Evolutionary conservation across 768 basidiomycete genomes (phyloP).

Genomic region (Neoboletus magnificus): DNA sequence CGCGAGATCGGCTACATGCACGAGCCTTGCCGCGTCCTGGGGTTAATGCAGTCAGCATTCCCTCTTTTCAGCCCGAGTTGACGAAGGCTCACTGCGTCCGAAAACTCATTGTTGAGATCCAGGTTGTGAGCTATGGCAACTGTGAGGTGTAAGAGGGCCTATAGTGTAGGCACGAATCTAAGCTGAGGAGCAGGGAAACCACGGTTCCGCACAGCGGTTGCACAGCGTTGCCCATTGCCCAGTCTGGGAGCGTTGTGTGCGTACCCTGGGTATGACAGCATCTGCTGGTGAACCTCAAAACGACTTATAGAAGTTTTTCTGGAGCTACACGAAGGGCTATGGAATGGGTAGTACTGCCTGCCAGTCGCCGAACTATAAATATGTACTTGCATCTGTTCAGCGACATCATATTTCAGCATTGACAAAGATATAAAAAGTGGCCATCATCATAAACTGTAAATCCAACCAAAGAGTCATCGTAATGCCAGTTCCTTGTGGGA

Average conservation of each 20-base stretch:
- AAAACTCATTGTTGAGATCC: slow-evolving; percentile 2
- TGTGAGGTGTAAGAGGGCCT: not conserved
- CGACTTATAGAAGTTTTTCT: not conserved
- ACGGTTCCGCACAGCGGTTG: no score
- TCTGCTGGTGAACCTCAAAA: no score
- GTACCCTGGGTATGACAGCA: no score
- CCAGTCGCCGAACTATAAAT: not conserved
- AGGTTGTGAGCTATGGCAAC: not conserved
- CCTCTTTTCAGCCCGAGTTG: not conserved
- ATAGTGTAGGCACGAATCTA: no score
- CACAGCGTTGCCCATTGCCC: no score
- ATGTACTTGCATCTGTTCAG: not conserved
- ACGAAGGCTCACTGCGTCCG: slow-evolving; percentile 7
- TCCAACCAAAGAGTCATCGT: not conserved
- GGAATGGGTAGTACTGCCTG: not conserved
- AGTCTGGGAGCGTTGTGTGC: no score
- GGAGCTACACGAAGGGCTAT: not conserved
- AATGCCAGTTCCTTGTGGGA: not conserved
- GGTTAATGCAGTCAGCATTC: not conserved
- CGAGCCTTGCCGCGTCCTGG: slow-evolving; percentile 10
- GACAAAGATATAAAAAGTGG: not conserved
- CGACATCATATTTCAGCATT: not conserved
- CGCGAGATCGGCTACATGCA: not conserved
- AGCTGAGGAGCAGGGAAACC: no score
- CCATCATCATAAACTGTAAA: slow-evolving; percentile 4